Evolutionary conservation across 208 protist genomes (phyloP).

Genomic region (Strigomonas culicis): DNA sequence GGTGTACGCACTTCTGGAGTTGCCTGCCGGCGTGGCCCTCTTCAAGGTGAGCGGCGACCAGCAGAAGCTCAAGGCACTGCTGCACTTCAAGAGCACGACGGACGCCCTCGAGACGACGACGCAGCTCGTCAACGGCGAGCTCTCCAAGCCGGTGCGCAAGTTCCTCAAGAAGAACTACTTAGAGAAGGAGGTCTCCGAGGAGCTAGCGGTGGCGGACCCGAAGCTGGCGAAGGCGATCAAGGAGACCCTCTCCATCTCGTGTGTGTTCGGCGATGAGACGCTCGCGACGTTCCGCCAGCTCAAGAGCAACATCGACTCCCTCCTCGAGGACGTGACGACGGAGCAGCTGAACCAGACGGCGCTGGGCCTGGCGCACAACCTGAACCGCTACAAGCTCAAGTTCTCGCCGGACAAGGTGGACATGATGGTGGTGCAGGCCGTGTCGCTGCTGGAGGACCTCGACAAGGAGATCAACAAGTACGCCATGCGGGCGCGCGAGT

Average conservation of each 20-base stretch:
- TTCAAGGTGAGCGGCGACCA: slow-evolving; percentile 96
- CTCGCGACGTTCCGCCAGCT: slow-evolving; percentile 95
- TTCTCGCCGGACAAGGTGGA: slow-evolving; percentile 99
- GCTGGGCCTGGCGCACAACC: slow-evolving; percentile 98
- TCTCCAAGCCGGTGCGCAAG: slow-evolving; percentile 95
- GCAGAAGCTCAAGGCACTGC: slow-evolving; percentile 92
- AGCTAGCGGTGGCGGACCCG: slow-evolving; percentile 95
- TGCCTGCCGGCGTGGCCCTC: slow-evolving; percentile 97
- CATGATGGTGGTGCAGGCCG: slow-evolving; percentile 99
- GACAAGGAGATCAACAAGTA: slow-evolving; percentile 99
- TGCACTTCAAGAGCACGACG: slow-evolving; percentile 94
- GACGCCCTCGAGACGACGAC: slow-evolving; percentile 97
- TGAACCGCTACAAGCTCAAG: slow-evolving; percentile 99
- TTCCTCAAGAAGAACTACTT: slow-evolving; percentile 98
- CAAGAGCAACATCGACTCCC: slow-evolving; percentile 85
- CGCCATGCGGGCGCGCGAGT: slow-evolving; percentile 98
- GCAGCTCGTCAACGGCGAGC: slow-evolving; percentile 95
- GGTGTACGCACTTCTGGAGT: slow-evolving; percentile 98
- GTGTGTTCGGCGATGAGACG: slow-evolving; percentile 86
- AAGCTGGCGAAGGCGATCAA: slow-evolving; percentile 97
- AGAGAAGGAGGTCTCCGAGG: slow-evolving; percentile 83
- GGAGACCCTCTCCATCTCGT: slow-evolving; percentile 93
- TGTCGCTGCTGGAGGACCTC: slow-evolving; percentile 98
- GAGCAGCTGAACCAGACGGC: slow-evolving; percentile 93
- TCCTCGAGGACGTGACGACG: slow-evolving; percentile 88